Conservation (phyloP, 2,329 filamentous ascomycete species). For the Lachnum nothofagi region DNA sequence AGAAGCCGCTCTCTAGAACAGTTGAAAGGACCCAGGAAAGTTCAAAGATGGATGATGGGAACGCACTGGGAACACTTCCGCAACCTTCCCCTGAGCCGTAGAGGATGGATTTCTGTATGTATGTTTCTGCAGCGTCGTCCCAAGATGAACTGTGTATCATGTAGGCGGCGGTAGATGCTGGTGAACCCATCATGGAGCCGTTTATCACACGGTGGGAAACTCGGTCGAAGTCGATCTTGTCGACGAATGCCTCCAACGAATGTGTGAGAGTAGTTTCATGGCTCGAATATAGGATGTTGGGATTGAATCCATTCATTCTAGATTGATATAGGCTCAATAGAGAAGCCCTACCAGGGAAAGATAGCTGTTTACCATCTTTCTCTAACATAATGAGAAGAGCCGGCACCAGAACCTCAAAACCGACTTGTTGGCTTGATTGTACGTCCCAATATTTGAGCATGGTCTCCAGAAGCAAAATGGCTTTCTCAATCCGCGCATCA, state of each 20-base stretch:
- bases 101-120: neutral
- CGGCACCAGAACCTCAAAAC: no score
- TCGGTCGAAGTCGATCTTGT: neutral
- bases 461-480: no score
- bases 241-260: neutral
- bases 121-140: neutral
- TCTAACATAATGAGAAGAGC: no score
- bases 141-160: neutral
- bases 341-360: no score
- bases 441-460: no score
- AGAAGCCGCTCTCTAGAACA: neutral
- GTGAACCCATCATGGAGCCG: neutral
- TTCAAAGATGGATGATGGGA: slow-evolving; percentile 2
- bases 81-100: neutral
- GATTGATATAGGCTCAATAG: no score
- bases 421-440: no score
- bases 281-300: neutral
- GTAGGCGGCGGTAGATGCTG: neutral
- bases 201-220: neutral
- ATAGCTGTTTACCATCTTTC: no score
- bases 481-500: no score
- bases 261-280: neutral
- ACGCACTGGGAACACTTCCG: neutral
- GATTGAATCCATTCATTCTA: neutral
- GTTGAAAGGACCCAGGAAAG: slow-evolving; percentile 1